Conservation (phyloP, 116 monocot species). For the Cymodocea nodosa region DNA sequence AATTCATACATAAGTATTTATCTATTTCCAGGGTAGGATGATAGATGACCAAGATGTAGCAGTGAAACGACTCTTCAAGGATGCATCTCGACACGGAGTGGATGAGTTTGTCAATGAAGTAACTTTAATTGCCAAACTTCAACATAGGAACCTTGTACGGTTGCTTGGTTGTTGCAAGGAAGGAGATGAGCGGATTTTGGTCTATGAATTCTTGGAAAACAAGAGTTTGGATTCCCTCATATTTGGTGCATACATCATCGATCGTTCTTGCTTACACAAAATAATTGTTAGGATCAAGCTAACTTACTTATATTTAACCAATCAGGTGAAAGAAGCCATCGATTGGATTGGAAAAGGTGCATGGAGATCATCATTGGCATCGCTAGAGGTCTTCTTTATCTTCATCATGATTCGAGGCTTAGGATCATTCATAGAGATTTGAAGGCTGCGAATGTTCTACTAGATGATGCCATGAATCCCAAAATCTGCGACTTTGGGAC, state of each 20-base stretch:
- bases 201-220: conserved; percentile 5
- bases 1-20: too few relatives aligned
- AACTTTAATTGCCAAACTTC: conserved; percentile 2
- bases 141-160: conserved; percentile 9
- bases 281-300: too few relatives aligned
- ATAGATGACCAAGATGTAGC: conserved; percentile 3
- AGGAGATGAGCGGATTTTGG: conserved; percentile 1
- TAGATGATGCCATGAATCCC: too few relatives aligned
- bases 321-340: background rate
- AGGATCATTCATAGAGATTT: background rate
- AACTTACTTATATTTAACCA: too few relatives aligned
- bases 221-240: conserved; percentile 3
- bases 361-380: conserved; percentile 3
- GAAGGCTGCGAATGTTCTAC: too few relatives aligned
- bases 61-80: background rate
- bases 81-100: conserved; percentile 1
- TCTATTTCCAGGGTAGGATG: conserved; percentile 6
- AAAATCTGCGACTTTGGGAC: conserved; percentile 2
- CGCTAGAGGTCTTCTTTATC: conserved; percentile 6
- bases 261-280: too few relatives aligned
- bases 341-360: background rate
- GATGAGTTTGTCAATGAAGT: conserved; percentile 6
- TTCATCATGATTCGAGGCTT: conserved; percentile 4
- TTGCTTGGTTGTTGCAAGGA: conserved; percentile 3
- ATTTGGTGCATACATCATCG: background rate